A percentile compares a stretch with the other conserved stretches of the same genome.
These are phyloP conservation scores for Rhododendron simsii DNA, from an alignment of 148 eudicot genomes.

Conservation along the genomic window DNA sequence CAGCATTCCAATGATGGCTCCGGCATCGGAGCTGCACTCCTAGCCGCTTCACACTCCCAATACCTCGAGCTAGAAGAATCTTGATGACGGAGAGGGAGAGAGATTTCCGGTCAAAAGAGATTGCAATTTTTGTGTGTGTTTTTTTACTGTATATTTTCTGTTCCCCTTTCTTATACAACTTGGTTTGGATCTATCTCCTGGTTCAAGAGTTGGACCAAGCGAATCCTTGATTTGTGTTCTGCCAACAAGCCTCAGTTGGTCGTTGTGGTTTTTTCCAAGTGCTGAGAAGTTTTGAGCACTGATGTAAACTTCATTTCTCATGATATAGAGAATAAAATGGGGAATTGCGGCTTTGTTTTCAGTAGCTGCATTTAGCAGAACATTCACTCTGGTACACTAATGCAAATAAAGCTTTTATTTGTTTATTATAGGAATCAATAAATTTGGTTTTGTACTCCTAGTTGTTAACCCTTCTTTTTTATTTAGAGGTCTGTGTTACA, in stretches of 20 bases:
- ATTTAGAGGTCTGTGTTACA: not conserved
- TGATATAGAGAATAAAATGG: not conserved
- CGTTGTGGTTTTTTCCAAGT: not conserved
- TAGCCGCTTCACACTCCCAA: constrained; percentile 92
- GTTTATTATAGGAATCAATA: not conserved
- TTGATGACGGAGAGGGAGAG: not conserved
- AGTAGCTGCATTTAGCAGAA: not conserved
- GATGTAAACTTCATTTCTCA: constrained; percentile 5
- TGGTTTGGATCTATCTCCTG: not conserved
- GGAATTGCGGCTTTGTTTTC: not conserved
- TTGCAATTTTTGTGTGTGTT: not conserved
- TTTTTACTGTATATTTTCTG: not conserved
- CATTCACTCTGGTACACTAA: not conserved
- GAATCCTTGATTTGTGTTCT: not conserved
- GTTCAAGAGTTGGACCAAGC: constrained; percentile 7
- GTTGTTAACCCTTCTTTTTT: not conserved
- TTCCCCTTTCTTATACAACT: not conserved
- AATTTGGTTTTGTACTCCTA: not conserved
- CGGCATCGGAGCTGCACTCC: constrained; percentile 88
- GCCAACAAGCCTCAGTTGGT: not conserved
- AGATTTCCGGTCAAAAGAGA: not conserved
- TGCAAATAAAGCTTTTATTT: not conserved
- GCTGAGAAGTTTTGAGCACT: constrained; percentile 4
- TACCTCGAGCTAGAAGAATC: constrained; percentile 42
- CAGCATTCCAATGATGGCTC: constrained; percentile 87